phyloP scores from a whole-genome alignment of 495 filamentous ascomycete genomes.

The Peziza echinospora region DNA sequence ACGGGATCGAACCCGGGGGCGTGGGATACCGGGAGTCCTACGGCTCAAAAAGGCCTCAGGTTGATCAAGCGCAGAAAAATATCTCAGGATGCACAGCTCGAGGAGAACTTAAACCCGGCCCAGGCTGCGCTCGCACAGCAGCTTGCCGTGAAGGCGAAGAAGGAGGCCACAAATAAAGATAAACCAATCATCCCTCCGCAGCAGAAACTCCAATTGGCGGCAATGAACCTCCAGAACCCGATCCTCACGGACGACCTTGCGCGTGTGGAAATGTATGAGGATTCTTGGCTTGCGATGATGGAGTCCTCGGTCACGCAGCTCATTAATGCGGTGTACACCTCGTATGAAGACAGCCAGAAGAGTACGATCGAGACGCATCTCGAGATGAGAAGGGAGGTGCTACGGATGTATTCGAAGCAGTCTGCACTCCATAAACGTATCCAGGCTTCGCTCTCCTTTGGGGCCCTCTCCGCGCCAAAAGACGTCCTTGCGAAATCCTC shows the following conservation, averaged over 20 bases:
- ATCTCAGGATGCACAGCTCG: background rate
- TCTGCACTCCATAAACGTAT: conserved; percentile 30
- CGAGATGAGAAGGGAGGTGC: conserved; percentile 25
- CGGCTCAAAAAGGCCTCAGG: background rate
- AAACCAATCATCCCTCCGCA: background rate
- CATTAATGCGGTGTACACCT: conserved; percentile 30
- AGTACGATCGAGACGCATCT: conserved; percentile 14
- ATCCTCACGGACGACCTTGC: conserved; percentile 33
- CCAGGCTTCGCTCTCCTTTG: conserved; percentile 41
- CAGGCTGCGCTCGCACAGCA: background rate
- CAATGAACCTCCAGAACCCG: conserved; percentile 26
- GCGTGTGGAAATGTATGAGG: conserved; percentile 39
- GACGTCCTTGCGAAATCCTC: conserved; percentile 25
- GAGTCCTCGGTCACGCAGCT: conserved; percentile 40
- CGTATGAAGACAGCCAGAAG: conserved; percentile 7
- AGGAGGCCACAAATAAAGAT: background rate
- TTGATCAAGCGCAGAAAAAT: background rate
- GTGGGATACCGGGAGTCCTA: background rate
- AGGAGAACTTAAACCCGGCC: background rate
- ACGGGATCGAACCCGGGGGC: background rate
- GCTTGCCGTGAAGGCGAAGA: background rate
- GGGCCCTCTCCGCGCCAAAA: conserved; percentile 36
- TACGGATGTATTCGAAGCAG: conserved; percentile 30
- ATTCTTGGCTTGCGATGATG: conserved; percentile 42
- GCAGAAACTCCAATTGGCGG: conserved; percentile 12